Conservation (phyloP, 495 filamentous ascomycete genomes). For the Xylaria bambusicola region DNA sequence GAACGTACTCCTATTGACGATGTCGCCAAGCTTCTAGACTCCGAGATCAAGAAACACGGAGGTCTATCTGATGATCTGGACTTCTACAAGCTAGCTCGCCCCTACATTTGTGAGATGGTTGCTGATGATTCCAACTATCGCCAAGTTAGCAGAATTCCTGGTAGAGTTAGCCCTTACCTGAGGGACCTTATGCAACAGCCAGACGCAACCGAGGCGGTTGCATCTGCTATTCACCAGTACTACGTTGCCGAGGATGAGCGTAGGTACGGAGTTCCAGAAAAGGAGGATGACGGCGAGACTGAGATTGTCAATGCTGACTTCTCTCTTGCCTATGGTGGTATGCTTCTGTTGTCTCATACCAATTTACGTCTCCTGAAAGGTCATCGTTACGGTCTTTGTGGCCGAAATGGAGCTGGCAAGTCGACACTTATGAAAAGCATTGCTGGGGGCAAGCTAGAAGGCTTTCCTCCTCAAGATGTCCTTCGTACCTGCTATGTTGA, state of each 20-base stretch:
- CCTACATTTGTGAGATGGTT: conserved; percentile 82
- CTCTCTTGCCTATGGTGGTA: conserved; percentile 96
- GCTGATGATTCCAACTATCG: conserved; percentile 87
- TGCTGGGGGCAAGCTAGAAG: conserved; percentile 91
- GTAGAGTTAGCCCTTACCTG: conserved; percentile 71
- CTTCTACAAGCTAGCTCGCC: conserved; percentile 66
- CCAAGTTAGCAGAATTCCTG: conserved; percentile 68
- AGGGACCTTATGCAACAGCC: conserved; percentile 62
- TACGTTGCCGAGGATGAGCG: conserved; percentile 81
- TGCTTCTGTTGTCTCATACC: conserved; percentile 95
- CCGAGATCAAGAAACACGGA: conserved; percentile 68
- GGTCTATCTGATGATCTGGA: conserved; percentile 64
- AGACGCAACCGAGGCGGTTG: conserved; percentile 59
- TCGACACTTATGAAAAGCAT: conserved; percentile 98
- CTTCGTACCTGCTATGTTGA: conserved; percentile 97
- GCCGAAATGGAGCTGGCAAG: conserved; percentile 96
- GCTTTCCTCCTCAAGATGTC: conserved; percentile 88
- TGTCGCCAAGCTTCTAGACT: conserved; percentile 71
- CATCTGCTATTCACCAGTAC: conserved; percentile 64
- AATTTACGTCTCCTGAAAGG: conserved; percentile 93
- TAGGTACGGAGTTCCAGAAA: conserved; percentile 81
- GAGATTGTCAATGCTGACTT: conserved; percentile 99
- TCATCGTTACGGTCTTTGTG: conserved; percentile 94
- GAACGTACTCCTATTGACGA: conserved; percentile 72
- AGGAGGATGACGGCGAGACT: conserved; percentile 77